phyloP scores from a whole-genome alignment of 345 rosid genomes.

The Excoecaria agallocha region DNA sequence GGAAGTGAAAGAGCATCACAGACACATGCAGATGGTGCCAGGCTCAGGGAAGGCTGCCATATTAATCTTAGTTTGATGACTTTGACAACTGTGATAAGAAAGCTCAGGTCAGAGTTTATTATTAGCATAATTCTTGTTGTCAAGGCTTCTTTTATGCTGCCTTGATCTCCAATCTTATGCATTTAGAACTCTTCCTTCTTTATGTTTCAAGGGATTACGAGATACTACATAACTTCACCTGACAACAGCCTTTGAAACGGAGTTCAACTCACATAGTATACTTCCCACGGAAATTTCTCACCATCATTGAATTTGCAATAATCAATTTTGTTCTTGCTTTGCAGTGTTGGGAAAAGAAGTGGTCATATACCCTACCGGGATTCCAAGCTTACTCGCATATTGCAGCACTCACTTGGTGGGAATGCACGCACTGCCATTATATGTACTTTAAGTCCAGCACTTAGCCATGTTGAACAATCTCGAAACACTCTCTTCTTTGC shows the following conservation, averaged over 20 bases:
- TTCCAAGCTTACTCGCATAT: constrained; percentile 95
- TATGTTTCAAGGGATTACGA: background rate
- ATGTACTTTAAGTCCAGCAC: constrained; percentile 94
- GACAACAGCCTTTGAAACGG: background rate
- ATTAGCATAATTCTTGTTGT: background rate
- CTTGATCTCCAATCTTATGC: background rate
- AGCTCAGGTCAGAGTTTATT: constrained; percentile 64
- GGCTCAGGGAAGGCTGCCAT: constrained; percentile 99
- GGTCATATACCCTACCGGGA: constrained; percentile 96
- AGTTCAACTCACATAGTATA: background rate
- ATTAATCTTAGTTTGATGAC: constrained; percentile 99
- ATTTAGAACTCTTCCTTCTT: background rate
- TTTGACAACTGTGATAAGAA: constrained; percentile 92
- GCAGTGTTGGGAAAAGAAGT: constrained; percentile 88
- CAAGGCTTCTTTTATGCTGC: background rate
- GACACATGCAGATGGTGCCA: constrained; percentile 89
- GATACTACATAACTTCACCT: background rate
- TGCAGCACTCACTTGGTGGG: constrained; percentile 99
- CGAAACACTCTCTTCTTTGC: constrained; percentile 95
- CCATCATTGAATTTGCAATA: background rate
- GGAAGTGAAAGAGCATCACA: constrained; percentile 99
- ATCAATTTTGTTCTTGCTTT: constrained; percentile 13
- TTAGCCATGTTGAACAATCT: constrained; percentile 88
- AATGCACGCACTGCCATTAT: constrained; percentile 99
- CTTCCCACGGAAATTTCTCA: background rate